These are phyloP conservation scores for Closterium sp. DNA, from an alignment of 139 green algal genomes.

Conservation along the genomic window DNA sequence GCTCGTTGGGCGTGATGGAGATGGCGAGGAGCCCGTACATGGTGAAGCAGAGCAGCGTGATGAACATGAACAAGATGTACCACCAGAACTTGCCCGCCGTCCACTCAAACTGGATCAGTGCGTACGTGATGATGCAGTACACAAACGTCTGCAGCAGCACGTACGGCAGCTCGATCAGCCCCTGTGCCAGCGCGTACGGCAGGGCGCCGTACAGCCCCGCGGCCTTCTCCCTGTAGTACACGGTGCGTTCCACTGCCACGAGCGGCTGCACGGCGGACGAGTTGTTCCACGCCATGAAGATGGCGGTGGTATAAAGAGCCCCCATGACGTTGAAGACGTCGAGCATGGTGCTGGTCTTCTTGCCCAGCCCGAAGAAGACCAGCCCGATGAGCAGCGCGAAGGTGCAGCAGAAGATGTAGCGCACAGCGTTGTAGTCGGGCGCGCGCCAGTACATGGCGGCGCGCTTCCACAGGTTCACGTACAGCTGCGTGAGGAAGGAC, in stretches of 20 bases:
- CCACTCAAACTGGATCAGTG: slow-evolving; percentile 42
- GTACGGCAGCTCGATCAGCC: slow-evolving; percentile 59
- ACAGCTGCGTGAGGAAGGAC: neutral
- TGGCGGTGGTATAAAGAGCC: slow-evolving; percentile 53
- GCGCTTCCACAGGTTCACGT: slow-evolving; percentile 23
- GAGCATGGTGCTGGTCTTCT: slow-evolving; percentile 9
- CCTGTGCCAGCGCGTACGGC: slow-evolving; percentile 53
- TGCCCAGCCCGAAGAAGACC: slow-evolving; percentile 27
- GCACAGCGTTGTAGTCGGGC: slow-evolving; percentile 45
- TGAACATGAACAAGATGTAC: slow-evolving; percentile 44
- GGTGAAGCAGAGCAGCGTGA: slow-evolving; percentile 33
- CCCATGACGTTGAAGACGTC: slow-evolving; percentile 52
- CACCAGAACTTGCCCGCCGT: slow-evolving; percentile 40
- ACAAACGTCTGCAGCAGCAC: slow-evolving; percentile 54
- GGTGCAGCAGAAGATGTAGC: slow-evolving; percentile 22
- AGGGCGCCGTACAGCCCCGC: slow-evolving; percentile 55
- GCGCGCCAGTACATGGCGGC: slow-evolving; percentile 1
- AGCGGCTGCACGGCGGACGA: slow-evolving; percentile 52
- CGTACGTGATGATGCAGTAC: slow-evolving; percentile 45
- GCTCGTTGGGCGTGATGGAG: slow-evolving; percentile 36
- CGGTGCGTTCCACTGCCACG: slow-evolving; percentile 43
- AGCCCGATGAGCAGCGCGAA: slow-evolving; percentile 36
- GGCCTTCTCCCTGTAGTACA: slow-evolving; percentile 54
- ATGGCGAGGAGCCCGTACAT: slow-evolving; percentile 44
- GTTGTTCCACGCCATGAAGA: slow-evolving; percentile 62